A percentile compares a stretch with the other conserved stretches of the same genome.
Evolutionary conservation across 129 eudicot genomes (phyloP).

Genomic region (Mikania micrantha): DNA sequence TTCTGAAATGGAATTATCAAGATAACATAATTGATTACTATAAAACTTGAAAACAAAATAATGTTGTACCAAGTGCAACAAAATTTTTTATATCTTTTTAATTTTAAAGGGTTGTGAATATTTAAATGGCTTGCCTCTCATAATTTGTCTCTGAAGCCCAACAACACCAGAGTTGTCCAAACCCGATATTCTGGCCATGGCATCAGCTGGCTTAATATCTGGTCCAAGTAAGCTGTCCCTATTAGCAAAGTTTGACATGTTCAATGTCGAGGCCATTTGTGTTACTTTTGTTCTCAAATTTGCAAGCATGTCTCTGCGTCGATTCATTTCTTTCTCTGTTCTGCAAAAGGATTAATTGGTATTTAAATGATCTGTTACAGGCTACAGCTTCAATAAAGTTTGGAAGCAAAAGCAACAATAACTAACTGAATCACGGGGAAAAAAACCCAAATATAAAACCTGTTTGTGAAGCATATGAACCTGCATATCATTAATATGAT

Average conservation of each 20-base stretch:
- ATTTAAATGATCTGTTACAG: background rate
- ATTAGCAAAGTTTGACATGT: constrained; percentile 88
- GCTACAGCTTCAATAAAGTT: constrained; percentile 10
- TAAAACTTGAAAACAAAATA: background rate
- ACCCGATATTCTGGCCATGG: constrained; percentile 70
- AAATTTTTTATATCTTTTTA: background rate
- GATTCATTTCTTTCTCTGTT: constrained; percentile 89
- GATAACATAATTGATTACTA: background rate
- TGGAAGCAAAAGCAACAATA: background rate
- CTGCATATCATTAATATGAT: background rate
- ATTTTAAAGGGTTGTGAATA: background rate
- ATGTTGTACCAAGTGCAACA: background rate
- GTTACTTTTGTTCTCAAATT: constrained; percentile 81
- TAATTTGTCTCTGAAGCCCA: constrained; percentile 80
- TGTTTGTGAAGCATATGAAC: background rate
- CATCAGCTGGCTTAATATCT: constrained; percentile 85
- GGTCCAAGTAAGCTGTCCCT: constrained; percentile 99
- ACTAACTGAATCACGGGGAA: background rate
- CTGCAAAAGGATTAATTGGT: constrained; percentile 29
- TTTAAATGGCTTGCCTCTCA: constrained; percentile 62
- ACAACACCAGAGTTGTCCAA: constrained; percentile 79
- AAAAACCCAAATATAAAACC: background rate
- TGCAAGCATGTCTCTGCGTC: constrained; percentile 71
- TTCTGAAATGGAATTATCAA: constrained; percentile 36
- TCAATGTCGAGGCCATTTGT: constrained; percentile 90